phyloP scores from a whole-genome alignment of 192 early-diverging fungal species.

The Phycomyces nitens region DNA sequence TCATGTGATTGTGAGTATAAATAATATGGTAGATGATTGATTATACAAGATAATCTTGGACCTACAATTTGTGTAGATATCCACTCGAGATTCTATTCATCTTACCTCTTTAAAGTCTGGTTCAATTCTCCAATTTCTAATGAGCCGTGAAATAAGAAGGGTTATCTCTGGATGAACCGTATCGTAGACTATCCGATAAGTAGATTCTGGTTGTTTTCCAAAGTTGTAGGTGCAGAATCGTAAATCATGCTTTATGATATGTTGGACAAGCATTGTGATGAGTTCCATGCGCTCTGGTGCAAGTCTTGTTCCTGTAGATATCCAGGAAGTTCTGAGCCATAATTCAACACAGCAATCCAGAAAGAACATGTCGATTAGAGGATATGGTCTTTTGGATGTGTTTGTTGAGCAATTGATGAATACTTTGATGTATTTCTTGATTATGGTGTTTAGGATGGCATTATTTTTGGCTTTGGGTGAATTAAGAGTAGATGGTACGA shows the following conservation, averaged over 20 bases:
- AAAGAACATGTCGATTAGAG: neutral
- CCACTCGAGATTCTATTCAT: too few species aligned
- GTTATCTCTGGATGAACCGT: neutral
- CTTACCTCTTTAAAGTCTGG: neutral
- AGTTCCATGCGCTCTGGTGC: neutral
- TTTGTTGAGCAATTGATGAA: neutral
- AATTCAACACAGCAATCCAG: neutral
- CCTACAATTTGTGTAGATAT: too few species aligned
- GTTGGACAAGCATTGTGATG: neutral
- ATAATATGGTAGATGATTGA: too few species aligned
- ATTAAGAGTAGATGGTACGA: neutral
- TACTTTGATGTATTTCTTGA: neutral
- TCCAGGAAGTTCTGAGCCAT: neutral
- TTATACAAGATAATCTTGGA: too few species aligned
- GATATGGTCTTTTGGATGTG: neutral
- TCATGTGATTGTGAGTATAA: too few species aligned
- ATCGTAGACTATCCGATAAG: neutral
- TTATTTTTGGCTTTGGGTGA: neutral
- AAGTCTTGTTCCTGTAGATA: neutral
- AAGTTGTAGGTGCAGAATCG: neutral
- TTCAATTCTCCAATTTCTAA: neutral
- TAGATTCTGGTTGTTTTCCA: neutral
- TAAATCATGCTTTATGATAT: neutral
- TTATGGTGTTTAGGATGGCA: neutral
- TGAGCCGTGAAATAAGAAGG: neutral